A percentile compares a stretch with the other conserved stretches of the same genome.
Evolutionary conservation across 2,329 filamentous ascomycete species (phyloP).

Genomic region (Diaporthe velutina): DNA sequence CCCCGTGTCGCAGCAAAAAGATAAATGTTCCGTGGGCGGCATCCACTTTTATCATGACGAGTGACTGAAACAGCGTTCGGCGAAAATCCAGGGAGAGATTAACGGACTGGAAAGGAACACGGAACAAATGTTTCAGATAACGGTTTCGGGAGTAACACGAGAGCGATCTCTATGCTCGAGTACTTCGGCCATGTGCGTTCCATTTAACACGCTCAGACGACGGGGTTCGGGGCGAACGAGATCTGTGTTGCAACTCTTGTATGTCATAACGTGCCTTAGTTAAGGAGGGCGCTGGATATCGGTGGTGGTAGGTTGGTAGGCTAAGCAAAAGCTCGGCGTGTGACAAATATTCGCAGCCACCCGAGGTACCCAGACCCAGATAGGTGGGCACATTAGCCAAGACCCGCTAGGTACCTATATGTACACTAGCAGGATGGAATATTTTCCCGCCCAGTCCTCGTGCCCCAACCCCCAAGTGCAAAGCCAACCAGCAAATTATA

Average conservation of each 20-base stretch:
- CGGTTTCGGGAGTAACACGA: constrained; percentile 29
- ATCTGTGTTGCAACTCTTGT: constrained; percentile 23
- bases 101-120: constrained; percentile 21
- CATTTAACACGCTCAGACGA: constrained; percentile 24
- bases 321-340: constrained; percentile 26
- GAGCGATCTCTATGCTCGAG: constrained; percentile 22
- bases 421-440: neutral
- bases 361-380: constrained; percentile 21
- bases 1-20: neutral
- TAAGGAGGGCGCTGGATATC: constrained; percentile 24
- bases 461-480: constrained; percentile 12
- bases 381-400: constrained; percentile 13
- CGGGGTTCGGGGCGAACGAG: constrained; percentile 5
- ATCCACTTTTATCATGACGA: constrained; percentile 20
- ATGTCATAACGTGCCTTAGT: constrained; percentile 24
- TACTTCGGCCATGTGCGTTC: neutral
- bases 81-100: constrained; percentile 27
- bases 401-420: constrained; percentile 23
- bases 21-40: constrained; percentile 2
- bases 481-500: constrained; percentile 20
- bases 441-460: constrained; percentile 22
- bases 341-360: constrained; percentile 33
- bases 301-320: constrained; percentile 22
- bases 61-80: constrained; percentile 15
- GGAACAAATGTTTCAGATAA: constrained; percentile 35